These are phyloP conservation scores for Brettanomyces nanus DNA, from an alignment of 805 yeast genomes.

Conservation along the genomic window DNA sequence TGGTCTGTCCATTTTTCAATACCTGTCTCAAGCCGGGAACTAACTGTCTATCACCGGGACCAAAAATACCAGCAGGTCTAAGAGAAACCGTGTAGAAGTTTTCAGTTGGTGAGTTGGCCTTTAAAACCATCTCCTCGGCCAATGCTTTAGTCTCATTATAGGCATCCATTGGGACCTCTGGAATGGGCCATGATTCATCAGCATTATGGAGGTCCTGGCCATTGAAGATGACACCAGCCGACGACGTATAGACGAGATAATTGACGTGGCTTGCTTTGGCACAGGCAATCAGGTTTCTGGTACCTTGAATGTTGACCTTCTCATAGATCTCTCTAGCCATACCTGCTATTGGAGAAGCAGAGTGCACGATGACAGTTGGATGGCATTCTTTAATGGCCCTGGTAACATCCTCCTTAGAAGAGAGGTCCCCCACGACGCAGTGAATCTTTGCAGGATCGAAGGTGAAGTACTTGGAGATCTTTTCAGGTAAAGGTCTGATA, in stretches of 20 bases:
- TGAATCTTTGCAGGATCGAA: constrained; percentile 52
- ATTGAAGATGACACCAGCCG: constrained; percentile 95
- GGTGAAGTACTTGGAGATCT: constrained; percentile 62
- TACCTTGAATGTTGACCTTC: constrained; percentile 88
- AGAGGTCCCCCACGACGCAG: constrained; percentile 77
- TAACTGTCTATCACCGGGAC: constrained; percentile 96
- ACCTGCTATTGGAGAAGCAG: constrained; percentile 96
- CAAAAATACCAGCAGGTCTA: constrained; percentile 97
- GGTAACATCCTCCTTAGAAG: constrained; percentile 60
- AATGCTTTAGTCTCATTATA: constrained; percentile 91
- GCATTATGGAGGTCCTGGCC: constrained; percentile 92
- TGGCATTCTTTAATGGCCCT: constrained; percentile 48
- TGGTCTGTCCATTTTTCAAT: constrained; percentile 76
- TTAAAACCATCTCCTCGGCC: constrained; percentile 77
- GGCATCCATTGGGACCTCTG: constrained; percentile 89
- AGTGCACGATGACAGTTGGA: constrained; percentile 80
- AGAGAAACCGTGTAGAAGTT: constrained; percentile 72
- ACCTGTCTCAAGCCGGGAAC: constrained; percentile 88
- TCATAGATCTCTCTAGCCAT: constrained; percentile 72
- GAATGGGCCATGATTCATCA: constrained; percentile 91
- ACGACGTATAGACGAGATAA: constrained; percentile 87
- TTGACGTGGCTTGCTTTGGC: constrained; percentile 42
- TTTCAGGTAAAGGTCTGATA: constrained; percentile 77
- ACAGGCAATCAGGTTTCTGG: constrained; percentile 61
- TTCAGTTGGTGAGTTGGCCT: constrained; percentile 52